phyloP scores from a whole-genome alignment of 164 flowering plant species.

The Umbilicus rupestris region DNA sequence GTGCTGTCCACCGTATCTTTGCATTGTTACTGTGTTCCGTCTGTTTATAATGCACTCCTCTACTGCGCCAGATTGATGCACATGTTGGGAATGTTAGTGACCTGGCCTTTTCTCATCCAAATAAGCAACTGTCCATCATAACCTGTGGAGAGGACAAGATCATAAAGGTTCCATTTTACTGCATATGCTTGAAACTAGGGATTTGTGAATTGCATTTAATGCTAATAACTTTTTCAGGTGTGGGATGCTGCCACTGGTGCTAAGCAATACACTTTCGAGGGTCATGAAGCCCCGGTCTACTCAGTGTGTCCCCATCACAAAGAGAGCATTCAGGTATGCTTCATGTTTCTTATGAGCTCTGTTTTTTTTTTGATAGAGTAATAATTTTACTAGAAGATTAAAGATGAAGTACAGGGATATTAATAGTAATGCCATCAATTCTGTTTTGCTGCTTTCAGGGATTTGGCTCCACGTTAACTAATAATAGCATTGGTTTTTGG shows the following conservation, averaged over 20 bases:
- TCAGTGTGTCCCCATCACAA: slow-evolving; percentile 25
- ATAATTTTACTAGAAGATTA: no score
- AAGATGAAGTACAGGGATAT: no score
- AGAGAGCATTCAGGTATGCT: slow-evolving; percentile 20
- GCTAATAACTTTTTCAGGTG: slow-evolving; percentile 16
- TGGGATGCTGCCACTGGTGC: slow-evolving; percentile 27
- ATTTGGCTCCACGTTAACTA: not conserved
- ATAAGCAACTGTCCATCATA: slow-evolving; percentile 32
- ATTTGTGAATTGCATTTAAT: not conserved
- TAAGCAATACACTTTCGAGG: slow-evolving; percentile 23
- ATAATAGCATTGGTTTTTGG: not conserved
- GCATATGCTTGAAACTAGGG: not conserved
- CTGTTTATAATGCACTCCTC: not conserved
- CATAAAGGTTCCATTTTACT: slow-evolving; percentile 29
- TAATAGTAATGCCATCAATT: no score
- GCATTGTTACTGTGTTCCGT: not conserved
- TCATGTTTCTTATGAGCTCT: not conserved
- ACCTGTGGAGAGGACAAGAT: slow-evolving; percentile 47
- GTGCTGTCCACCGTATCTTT: not conserved
- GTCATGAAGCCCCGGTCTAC: slow-evolving; percentile 30
- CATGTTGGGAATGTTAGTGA: slow-evolving; percentile 41
- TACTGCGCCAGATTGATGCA: slow-evolving; percentile 37
- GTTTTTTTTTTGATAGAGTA: no score
- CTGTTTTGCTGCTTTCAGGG: not conserved
- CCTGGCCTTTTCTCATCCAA: slow-evolving; percentile 41